Conservation (phyloP, 2,329 filamentous ascomycete genomes). For the Neofusicoccum cordaticola region DNA sequence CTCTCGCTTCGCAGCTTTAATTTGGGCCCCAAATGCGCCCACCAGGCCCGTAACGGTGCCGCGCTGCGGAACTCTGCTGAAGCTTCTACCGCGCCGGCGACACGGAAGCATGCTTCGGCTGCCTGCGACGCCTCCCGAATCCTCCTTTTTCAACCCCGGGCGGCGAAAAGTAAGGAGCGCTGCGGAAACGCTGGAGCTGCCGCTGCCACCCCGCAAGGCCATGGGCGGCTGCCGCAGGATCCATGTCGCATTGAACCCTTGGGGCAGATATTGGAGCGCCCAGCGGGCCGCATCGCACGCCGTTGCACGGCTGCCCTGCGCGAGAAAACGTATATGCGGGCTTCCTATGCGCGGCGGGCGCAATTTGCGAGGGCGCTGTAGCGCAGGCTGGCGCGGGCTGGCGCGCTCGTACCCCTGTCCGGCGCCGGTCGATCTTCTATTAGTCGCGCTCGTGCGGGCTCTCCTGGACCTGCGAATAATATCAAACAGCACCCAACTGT, state of each 20-base stretch:
- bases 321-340: background rate
- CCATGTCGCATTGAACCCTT: background rate
- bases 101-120: background rate
- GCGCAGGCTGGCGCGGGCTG: background rate
- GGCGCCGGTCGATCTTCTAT: background rate
- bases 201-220: background rate
- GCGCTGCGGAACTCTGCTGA: background rate
- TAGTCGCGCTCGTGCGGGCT: constrained; percentile 1
- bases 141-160: background rate
- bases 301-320: background rate
- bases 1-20: background rate
- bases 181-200: background rate
- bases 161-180: background rate
- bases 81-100: background rate
- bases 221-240: background rate
- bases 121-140: background rate
- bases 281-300: background rate
- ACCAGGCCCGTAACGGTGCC: background rate
- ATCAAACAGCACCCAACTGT: background rate
- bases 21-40: background rate
- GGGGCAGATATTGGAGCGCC: background rate
- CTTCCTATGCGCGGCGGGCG: background rate
- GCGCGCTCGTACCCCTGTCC: background rate
- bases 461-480: constrained; percentile 12
- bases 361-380: background rate